These are phyloP conservation scores for Sonneratia alba DNA, from an alignment of 345 rosid genomes.

Conservation along the genomic window DNA sequence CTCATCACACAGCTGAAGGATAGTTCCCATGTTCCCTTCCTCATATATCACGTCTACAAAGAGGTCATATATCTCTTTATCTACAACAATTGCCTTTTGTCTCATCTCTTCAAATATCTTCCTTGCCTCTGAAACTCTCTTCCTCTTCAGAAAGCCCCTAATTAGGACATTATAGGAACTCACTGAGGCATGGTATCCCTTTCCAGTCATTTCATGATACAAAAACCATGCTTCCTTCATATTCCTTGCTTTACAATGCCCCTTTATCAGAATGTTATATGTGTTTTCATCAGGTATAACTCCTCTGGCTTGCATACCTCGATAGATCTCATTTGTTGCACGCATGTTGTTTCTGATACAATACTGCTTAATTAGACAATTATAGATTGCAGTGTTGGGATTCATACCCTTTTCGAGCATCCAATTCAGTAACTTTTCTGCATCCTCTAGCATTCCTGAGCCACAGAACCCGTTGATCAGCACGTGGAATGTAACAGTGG, in stretches of 20 bases:
- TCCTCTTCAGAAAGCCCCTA: constrained; percentile 67
- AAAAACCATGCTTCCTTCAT: constrained; percentile 96
- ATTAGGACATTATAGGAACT: constrained; percentile 62
- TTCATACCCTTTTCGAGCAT: constrained; percentile 70
- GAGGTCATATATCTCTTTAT: constrained; percentile 42
- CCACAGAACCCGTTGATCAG: constrained; percentile 83
- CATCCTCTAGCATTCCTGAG: constrained; percentile 75
- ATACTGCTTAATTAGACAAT: constrained; percentile 72
- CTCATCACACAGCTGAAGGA: constrained; percentile 76
- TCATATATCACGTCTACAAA: constrained; percentile 56
- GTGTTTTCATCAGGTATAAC: constrained; percentile 64
- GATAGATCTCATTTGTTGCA: constrained; percentile 38
- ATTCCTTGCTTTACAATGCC: constrained; percentile 95
- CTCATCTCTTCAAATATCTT: constrained; percentile 68
- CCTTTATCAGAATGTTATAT: constrained; percentile 67
- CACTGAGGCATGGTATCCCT: constrained; percentile 47
- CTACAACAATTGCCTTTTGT: constrained; percentile 46
- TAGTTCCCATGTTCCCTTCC: constrained; percentile 44
- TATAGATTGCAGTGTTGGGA: constrained; percentile 73
- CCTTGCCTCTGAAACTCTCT: constrained; percentile 61
- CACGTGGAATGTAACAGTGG: constrained; percentile 74
- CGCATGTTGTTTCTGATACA: constrained; percentile 49
- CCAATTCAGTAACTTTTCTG: constrained; percentile 69
- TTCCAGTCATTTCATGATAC: constrained; percentile 50
- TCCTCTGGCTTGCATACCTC: constrained; percentile 50